Base-by-base conservation (phyloP, 805 yeast species). In the Torulaspora maleeae region DNA sequence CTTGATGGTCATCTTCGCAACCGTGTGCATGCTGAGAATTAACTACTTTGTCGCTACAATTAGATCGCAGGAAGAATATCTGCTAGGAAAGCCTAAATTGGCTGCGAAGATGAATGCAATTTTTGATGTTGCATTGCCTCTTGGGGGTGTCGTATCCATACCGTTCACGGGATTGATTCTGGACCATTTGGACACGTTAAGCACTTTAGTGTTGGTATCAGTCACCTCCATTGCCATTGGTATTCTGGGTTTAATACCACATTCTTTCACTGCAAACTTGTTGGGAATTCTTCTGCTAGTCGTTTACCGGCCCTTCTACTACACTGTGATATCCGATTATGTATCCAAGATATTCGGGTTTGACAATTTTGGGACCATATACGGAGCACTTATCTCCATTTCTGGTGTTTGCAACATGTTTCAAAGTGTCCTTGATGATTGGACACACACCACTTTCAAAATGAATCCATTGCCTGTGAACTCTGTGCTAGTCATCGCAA, bases 291-390 rank as follows among this genome's bases (percentile, higher is more conserved):
- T 80, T 1, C 52, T 85, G 25, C 69, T 90, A 53, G 97, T 88
- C 9, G 71, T 86, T 1, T 89, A 86, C 66, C 76, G 98, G 63
- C 96, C 98, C 9, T 86, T 90, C 60, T 89, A 86, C 60, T 91
- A 90, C 66, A 90, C 98, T 1, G 86, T 95, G 1, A 87, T 89
- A 5, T 85, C 95, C 1, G 97, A 91, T 65, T 88, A 82, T 63
- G 78, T 89, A 58, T 95, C 95, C 24, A 90, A 90, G 62, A 91
- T 90, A 27, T 90, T 91, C 69, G 98, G 98, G 0, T 89, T 85
- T 65, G 82, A 80, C 44, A 88, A 95, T 1, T 90, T 91, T 67
- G 97, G 97, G 29, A 85, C 89, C 1, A 82, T 91, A 5, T 91
- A 91, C 60, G 98, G 98, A 1, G 68, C 90, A 15, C 74, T 89